Base-by-base conservation (phyloP, 331 rosid species). In the Quercus lobata region DNA sequence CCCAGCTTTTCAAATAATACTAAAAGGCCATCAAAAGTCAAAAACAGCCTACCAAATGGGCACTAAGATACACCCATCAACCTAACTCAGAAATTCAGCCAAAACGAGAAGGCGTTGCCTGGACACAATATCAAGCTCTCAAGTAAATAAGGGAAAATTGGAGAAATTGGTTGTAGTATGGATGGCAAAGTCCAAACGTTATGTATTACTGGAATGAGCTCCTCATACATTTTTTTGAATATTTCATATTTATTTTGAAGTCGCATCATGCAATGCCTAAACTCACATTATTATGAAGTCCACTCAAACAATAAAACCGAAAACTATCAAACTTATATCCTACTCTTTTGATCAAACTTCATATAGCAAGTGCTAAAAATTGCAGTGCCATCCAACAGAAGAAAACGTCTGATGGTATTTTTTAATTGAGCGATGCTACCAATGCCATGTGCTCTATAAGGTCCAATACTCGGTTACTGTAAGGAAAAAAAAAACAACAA, bases 401-500 rank as follows among this genome's bases (percentile, higher is more conserved):
- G 73, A 35, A 53, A 4, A 3, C 19, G 70, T 29, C 53, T 5
- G 62, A 1, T 4, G 19, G 52, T 41, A 65, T 27, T 57, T 73
- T 84, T 83, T 84, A 92, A 75, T 77, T 75, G 52, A 15, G 82
- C 7, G 97, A 92, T 74, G 87, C 97, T 77, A 95, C 94, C 88
- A 95, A 72, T 9, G 97, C 93, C 97, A 95, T 95, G 91, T 95
- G 99, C 86, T 87, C 96, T 57, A 95, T 84, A 49, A 95, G 99
- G 86, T 95, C 99, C 93, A 95, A 86, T 72, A 95, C 99, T 24
- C 99, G 96, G 84, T 82, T 91, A 88, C 99, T 95, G 94, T 69
- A 70, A 76, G 19, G 8, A 25, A 75, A 4, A 58, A 8, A 35
- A 6, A 6, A 34, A 34, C 5, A 34, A 12, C 0, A 6, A 34